A percentile compares a stretch with the other conserved stretches of the same genome.
phyloP scores from a whole-genome alignment of 805 yeast genomes.

The Spathaspora passalidarum region DNA sequence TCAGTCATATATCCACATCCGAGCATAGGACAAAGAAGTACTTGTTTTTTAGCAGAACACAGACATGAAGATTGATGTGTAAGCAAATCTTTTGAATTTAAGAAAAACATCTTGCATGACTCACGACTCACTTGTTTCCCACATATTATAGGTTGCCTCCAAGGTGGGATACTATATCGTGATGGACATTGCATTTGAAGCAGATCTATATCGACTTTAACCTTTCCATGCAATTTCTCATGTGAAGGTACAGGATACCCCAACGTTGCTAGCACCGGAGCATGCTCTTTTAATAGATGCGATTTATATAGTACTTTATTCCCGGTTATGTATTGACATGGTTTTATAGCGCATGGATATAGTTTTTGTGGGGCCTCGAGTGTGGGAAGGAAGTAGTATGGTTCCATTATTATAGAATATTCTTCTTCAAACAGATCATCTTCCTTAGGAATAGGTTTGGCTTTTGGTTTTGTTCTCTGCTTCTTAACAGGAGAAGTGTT shows the following conservation, averaged over 20 bases:
- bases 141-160: conserved; percentile 18
- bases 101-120: conserved; percentile 15
- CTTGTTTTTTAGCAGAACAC: conserved; percentile 31
- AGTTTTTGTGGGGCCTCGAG: conserved; percentile 5
- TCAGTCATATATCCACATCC: conserved; percentile 41
- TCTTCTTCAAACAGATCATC: conserved; percentile 27
- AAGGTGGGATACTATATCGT: conserved; percentile 18
- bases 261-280: conserved; percentile 12
- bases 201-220: not conserved
- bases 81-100: conserved; percentile 13
- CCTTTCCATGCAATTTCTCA: not conserved
- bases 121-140: not conserved
- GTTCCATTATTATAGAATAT: conserved; percentile 19
- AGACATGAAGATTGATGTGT: conserved; percentile 17
- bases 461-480: not conserved
- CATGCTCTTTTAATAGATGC: conserved; percentile 24
- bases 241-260: conserved; percentile 23
- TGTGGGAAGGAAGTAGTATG: not conserved
- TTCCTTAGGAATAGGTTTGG: conserved; percentile 8
- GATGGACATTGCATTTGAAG: conserved; percentile 20
- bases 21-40: conserved; percentile 34
- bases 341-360: conserved; percentile 22
- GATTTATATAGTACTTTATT: conserved; percentile 21
- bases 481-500: not conserved
- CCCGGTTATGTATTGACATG: conserved; percentile 27